A percentile compares a stretch with the other conserved stretches of the same genome.
phyloP scores from a whole-genome alignment of 495 filamentous ascomycete genomes.

The Haplographium delicatum region DNA sequence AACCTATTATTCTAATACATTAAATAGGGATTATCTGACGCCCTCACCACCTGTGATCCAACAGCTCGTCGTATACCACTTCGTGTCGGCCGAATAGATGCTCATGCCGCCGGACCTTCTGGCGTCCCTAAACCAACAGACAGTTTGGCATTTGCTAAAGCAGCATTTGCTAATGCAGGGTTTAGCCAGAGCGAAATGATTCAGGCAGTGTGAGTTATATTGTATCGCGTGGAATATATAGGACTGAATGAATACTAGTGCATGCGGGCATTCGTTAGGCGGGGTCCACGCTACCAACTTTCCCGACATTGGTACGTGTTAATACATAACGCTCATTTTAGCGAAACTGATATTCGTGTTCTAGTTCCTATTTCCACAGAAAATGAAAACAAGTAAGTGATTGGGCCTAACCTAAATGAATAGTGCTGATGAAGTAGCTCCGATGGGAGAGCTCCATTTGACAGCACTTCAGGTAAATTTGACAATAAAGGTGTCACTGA shows the following conservation, averaged over 20 bases:
- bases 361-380: background rate
- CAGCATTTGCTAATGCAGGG: slow-evolving; percentile 23
- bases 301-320: slow-evolving; percentile 14
- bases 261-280: slow-evolving; percentile 21
- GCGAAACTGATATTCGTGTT: background rate
- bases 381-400: background rate
- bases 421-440: slow-evolving; percentile 19
- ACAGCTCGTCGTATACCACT: slow-evolving; percentile 26
- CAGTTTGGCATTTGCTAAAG: slow-evolving; percentile 8
- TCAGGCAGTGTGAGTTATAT: slow-evolving; percentile 11
- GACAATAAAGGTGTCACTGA: slow-evolving; percentile 7
- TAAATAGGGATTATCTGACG: slow-evolving; percentile 24
- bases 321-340: background rate
- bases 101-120: slow-evolving; percentile 32
- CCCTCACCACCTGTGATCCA: slow-evolving; percentile 28
- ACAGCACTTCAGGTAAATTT: slow-evolving; percentile 9
- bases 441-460: slow-evolving; percentile 22
- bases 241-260: slow-evolving; percentile 6
- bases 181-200: slow-evolving; percentile 22
- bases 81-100: slow-evolving; percentile 37
- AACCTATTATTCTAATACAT: background rate
- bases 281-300: slow-evolving; percentile 15
- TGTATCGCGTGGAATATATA: background rate
- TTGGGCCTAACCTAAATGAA: background rate
- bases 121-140: slow-evolving; percentile 36